These are phyloP conservation scores for Porcisia hertigi DNA, from an alignment of 208 protist genomes.

Conservation along the genomic window DNA sequence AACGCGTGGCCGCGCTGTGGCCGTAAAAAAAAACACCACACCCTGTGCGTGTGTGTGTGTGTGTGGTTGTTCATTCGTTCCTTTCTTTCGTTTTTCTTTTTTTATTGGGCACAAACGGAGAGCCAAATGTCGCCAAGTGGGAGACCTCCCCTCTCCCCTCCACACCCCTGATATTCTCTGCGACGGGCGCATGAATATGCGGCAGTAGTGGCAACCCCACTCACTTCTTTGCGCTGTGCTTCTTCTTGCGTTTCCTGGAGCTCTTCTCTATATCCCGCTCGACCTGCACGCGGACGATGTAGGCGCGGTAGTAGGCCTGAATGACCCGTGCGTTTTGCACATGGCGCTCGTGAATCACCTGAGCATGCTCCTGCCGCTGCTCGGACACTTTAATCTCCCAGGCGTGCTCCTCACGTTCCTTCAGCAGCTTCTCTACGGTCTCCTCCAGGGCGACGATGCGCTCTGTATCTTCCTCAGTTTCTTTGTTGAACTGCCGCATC, in stretches of 20 bases:
- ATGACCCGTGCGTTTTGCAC: slow-evolving; percentile 66
- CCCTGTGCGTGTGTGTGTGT: not conserved
- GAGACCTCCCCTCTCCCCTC: not conserved
- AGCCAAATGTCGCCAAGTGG: no score
- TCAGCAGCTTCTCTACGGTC: slow-evolving; percentile 54
- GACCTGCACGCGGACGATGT: slow-evolving; percentile 45
- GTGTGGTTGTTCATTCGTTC: no score
- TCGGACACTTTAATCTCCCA: slow-evolving; percentile 65
- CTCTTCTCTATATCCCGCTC: slow-evolving; percentile 45
- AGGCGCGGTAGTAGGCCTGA: slow-evolving; percentile 86
- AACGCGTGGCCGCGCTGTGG: not conserved
- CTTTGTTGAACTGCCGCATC: slow-evolving; percentile 62
- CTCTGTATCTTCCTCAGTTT: slow-evolving; percentile 76
- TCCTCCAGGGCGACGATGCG: slow-evolving; percentile 66
- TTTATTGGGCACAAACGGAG: no score
- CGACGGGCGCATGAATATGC: not conserved
- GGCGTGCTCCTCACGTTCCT: slow-evolving; percentile 68
- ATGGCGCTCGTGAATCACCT: slow-evolving; percentile 42
- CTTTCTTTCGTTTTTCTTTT: not conserved
- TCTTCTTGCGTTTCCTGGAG: slow-evolving; percentile 49
- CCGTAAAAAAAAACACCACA: not conserved
- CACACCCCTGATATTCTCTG: not conserved
- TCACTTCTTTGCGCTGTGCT: slow-evolving; percentile 34
- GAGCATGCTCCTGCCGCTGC: slow-evolving; percentile 69
- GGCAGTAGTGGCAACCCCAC: slow-evolving; percentile 2